Evolutionary conservation across 2,329 filamentous ascomycete species (phyloP).

Genomic region (Xylariales sp.): DNA sequence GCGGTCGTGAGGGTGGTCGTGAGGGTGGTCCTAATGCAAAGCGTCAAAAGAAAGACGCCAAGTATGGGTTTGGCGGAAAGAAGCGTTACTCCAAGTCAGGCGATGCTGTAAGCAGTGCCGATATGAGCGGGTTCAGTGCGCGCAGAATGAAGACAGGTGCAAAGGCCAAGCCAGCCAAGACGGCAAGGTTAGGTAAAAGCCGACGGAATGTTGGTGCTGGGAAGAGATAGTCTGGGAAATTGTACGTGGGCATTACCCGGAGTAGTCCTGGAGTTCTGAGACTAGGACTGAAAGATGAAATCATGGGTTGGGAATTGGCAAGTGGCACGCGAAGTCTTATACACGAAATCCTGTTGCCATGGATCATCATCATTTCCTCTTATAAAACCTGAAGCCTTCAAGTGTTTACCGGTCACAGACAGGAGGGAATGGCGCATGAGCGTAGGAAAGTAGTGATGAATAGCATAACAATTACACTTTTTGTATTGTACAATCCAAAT

Average conservation of each 20-base stretch:
- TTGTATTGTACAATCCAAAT: conserved; percentile 4
- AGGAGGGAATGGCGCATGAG: too few species aligned
- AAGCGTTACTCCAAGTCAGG: conserved; percentile 89
- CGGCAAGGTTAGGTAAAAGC: conserved; percentile 44
- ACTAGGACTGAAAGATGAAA: too few species aligned
- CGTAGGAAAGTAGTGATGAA: too few species aligned
- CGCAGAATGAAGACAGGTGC: conserved; percentile 74
- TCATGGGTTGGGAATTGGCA: too few species aligned
- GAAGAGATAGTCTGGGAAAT: conserved; percentile 23
- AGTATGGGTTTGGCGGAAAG: conserved; percentile 95
- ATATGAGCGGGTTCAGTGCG: conserved; percentile 73
- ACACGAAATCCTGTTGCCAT: too few species aligned
- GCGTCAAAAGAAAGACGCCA: conserved; percentile 89
- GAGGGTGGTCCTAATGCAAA: conserved; percentile 55
- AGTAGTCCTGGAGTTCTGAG: conserved; percentile 3
- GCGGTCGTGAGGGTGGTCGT: conserved; percentile 31
- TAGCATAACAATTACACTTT: too few species aligned
- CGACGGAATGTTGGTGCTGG: conserved; percentile 41
- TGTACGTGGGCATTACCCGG: not conserved
- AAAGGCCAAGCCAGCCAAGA: conserved; percentile 32
- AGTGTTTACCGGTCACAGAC: too few species aligned
- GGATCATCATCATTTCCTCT: too few species aligned
- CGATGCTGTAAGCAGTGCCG: conserved; percentile 76
- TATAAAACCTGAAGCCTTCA: too few species aligned
- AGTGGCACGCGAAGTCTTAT: too few species aligned